Percentiles rank a stretch among this genome's conserved stretches.
Conservation (phyloP, 116 monocot species). For the Dioscorea cayenensis region DNA sequence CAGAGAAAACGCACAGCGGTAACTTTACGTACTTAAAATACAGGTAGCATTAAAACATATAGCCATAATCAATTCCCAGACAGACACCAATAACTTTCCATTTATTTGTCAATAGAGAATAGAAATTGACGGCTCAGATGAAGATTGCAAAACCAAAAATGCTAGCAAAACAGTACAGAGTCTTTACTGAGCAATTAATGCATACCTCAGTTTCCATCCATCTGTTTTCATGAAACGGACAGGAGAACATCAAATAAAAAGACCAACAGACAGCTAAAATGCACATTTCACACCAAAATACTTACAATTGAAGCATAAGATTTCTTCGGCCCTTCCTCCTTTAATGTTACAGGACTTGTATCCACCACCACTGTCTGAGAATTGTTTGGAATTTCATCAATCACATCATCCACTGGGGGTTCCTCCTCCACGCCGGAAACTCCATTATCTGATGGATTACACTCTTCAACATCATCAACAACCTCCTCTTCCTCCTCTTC, state of each 20-base stretch:
- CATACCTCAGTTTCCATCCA: too few species aligned
- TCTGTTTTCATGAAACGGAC: too few species aligned
- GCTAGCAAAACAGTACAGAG: too few species aligned
- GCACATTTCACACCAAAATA: conserved; percentile 3
- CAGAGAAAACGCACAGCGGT: too few species aligned
- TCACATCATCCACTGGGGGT: conserved; percentile 34
- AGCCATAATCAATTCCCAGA: too few species aligned
- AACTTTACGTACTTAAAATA: too few species aligned
- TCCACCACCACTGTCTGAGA: conserved; percentile 14
- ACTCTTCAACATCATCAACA: conserved; percentile 35
- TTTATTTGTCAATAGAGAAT: too few species aligned
- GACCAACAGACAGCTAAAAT: neutral
- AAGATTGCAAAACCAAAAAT: too few species aligned
- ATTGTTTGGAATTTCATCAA: conserved; percentile 32
- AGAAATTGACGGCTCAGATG: too few species aligned
- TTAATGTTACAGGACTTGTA: conserved; percentile 14
- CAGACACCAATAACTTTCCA: too few species aligned
- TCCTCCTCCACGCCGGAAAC: conserved; percentile 38
- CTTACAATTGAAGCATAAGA: conserved; percentile 97
- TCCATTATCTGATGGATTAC: conserved; percentile 37
- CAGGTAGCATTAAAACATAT: too few species aligned
- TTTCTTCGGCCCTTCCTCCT: conserved; percentile 70
- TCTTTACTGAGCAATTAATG: too few species aligned
- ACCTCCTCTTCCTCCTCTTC: conserved; percentile 47
- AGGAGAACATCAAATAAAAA: neutral